phyloP scores from a whole-genome alignment of 441 rosid species.

The Corymbia calophylla region DNA sequence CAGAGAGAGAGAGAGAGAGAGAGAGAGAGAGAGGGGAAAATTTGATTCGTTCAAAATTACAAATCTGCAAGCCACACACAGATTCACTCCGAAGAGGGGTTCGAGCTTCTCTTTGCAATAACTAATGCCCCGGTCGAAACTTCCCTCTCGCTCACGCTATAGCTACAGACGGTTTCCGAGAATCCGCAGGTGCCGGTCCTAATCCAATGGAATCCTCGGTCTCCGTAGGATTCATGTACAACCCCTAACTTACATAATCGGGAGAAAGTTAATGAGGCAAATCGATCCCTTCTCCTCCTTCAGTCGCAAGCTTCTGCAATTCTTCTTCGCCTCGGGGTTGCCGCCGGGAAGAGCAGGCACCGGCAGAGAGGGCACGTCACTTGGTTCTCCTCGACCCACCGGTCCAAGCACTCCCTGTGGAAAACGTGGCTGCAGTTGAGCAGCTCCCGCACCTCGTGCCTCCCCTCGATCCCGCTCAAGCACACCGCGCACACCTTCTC shows the following conservation, averaged over 20 bases:
- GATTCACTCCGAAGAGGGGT: not conserved
- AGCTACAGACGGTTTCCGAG: not conserved
- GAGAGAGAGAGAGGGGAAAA: not conserved
- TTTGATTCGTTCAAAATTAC: not conserved
- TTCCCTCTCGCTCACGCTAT: not conserved
- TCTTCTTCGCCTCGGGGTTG: not conserved
- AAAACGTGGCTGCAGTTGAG: constrained; percentile 28
- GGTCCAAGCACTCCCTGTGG: constrained; percentile 27
- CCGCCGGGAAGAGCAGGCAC: not conserved
- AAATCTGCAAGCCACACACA: not conserved
- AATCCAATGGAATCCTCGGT: not conserved
- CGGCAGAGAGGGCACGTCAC: constrained; percentile 26
- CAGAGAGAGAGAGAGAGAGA: not conserved
- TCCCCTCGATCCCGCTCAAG: constrained; percentile 7
- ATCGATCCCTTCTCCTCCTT: not conserved
- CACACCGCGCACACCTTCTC: constrained; percentile 14
- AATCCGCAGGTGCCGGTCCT: not conserved
- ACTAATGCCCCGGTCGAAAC: not conserved
- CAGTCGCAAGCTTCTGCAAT: not conserved
- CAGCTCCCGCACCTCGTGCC: constrained; percentile 20
- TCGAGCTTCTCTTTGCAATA: not conserved
- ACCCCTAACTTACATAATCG: not conserved
- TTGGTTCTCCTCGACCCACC: constrained; percentile 23
- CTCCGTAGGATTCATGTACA: not conserved
- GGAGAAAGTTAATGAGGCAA: not conserved